A percentile compares a stretch with the other conserved stretches of the same genome.
phyloP scores from a whole-genome alignment of 2,329 filamentous ascomycete species.

The Corniculantispora saksenae region DNA sequence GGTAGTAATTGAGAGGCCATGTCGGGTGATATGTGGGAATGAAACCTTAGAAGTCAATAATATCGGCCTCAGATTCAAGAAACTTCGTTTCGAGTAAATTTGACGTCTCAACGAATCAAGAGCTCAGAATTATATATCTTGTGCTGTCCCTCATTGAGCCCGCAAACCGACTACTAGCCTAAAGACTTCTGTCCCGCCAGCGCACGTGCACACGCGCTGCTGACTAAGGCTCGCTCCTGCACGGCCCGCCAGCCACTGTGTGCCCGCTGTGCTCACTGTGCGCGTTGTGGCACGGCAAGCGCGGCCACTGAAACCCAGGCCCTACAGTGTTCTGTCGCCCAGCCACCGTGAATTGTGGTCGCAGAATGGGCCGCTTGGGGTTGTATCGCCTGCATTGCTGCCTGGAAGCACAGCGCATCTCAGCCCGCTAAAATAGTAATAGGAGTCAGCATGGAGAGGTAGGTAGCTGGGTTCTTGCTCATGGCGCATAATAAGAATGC shows the following conservation, averaged over 20 bases:
- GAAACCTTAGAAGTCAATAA: too few relatives aligned
- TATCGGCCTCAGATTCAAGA: too few relatives aligned
- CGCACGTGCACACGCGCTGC: slow-evolving; percentile 35
- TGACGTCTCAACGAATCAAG: too few relatives aligned
- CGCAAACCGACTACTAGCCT: slow-evolving; percentile 17
- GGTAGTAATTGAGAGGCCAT: slow-evolving; percentile 77
- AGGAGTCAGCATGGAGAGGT: background rate
- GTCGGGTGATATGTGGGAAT: slow-evolving; percentile 22
- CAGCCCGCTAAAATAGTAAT: background rate
- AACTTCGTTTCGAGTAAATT: background rate
- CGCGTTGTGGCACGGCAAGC: background rate
- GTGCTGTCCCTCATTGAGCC: background rate
- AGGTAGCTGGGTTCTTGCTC: background rate
- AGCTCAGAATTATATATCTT: background rate
- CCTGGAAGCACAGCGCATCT: slow-evolving; percentile 10
- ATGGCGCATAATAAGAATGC: slow-evolving; percentile 14
- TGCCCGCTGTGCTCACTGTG: background rate
- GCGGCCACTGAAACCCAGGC: background rate
- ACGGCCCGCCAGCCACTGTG: background rate
- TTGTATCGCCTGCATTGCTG: slow-evolving; percentile 11
- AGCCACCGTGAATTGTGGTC: slow-evolving; percentile 13
- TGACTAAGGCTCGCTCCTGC: slow-evolving; percentile 40
- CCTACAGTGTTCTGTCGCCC: background rate
- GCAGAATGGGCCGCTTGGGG: slow-evolving; percentile 9
- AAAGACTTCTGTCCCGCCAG: slow-evolving; percentile 1